Evolutionary conservation across 2,329 filamentous ascomycete species (phyloP).

Genomic region (Calonectria henricotiae): DNA sequence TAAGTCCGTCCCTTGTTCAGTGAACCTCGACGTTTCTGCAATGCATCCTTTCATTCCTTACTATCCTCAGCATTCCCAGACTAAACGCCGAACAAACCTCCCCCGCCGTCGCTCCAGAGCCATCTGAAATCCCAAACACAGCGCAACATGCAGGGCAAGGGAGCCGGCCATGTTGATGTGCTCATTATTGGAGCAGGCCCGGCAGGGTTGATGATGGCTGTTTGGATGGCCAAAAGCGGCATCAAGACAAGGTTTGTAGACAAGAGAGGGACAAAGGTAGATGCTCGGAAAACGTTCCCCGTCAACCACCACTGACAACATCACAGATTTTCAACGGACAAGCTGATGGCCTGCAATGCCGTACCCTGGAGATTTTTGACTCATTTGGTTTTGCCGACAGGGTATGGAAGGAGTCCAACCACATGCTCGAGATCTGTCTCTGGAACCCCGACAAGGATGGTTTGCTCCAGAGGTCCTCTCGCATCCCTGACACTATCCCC

Average conservation of each 20-base stretch:
- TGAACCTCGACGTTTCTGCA: not conserved
- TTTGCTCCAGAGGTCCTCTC: constrained; percentile 71
- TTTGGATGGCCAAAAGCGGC: constrained; percentile 43
- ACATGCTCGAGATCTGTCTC: constrained; percentile 74
- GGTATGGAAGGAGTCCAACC: constrained; percentile 77
- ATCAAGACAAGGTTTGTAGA: constrained; percentile 43
- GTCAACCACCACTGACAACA: not conserved
- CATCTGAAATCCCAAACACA: not conserved
- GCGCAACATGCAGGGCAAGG: constrained; percentile 12
- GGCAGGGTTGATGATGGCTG: constrained; percentile 42
- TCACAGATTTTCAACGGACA: constrained; percentile 56
- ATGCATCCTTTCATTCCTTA: not conserved
- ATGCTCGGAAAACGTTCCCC: too few species aligned
- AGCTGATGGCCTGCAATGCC: constrained; percentile 70
- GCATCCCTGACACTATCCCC: constrained; percentile 75
- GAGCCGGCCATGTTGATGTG: constrained; percentile 10
- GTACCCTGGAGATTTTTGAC: constrained; percentile 81
- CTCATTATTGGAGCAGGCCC: constrained; percentile 32
- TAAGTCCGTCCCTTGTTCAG: not conserved
- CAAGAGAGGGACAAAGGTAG: constrained; percentile 41
- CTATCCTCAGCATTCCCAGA: not conserved
- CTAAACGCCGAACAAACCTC: not conserved
- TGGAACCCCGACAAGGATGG: constrained; percentile 77
- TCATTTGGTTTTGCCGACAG: constrained; percentile 78
- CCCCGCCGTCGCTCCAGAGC: not conserved